A percentile compares a stretch with the other conserved stretches of the same genome.
These are phyloP conservation scores for Komagataella phaffii DNA, from an alignment of 805 yeast genomes.

Conservation along the genomic window DNA sequence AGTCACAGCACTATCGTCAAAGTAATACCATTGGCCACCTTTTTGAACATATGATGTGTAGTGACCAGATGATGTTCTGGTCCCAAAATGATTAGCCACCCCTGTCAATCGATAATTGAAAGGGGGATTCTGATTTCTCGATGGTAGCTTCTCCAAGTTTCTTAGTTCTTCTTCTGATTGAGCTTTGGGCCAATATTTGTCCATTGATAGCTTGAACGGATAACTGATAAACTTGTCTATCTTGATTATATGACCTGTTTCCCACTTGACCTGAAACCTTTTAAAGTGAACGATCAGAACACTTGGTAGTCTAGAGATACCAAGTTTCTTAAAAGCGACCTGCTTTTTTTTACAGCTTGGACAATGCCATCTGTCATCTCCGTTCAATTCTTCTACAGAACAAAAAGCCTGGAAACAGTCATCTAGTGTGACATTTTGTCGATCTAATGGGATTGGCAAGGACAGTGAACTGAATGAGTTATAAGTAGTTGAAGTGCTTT, in stretches of 20 bases:
- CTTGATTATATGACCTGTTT: slow-evolving; percentile 31
- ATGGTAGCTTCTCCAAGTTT: slow-evolving; percentile 36
- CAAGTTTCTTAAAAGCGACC: slow-evolving; percentile 52
- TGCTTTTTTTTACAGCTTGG: slow-evolving; percentile 56
- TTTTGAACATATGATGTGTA: slow-evolving; percentile 74
- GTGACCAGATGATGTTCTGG: slow-evolving; percentile 66
- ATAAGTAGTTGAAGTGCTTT: slow-evolving; percentile 70
- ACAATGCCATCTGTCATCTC: slow-evolving; percentile 77
- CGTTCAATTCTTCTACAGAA: slow-evolving; percentile 59
- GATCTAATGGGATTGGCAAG: slow-evolving; percentile 57
- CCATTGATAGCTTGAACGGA: slow-evolving; percentile 43
- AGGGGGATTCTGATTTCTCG: slow-evolving; percentile 67
- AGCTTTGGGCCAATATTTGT: slow-evolving; percentile 56
- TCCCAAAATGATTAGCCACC: slow-evolving; percentile 77
- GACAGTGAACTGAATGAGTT: slow-evolving; percentile 71
- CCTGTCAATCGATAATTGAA: slow-evolving; percentile 67
- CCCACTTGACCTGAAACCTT: slow-evolving; percentile 44
- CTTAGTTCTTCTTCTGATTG: slow-evolving; percentile 27
- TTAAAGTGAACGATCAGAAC: slow-evolving; percentile 76
- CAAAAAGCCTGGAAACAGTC: slow-evolving; percentile 73
- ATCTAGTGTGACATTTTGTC: slow-evolving; percentile 22
- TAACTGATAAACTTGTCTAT: slow-evolving; percentile 54
- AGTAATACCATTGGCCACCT: slow-evolving; percentile 58
- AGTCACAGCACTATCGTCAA: slow-evolving; percentile 66
- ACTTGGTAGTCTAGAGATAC: slow-evolving; percentile 67